Evolutionary conservation across 2,329 filamentous ascomycete species (phyloP).

Genomic region (Fusarium humuli): DNA sequence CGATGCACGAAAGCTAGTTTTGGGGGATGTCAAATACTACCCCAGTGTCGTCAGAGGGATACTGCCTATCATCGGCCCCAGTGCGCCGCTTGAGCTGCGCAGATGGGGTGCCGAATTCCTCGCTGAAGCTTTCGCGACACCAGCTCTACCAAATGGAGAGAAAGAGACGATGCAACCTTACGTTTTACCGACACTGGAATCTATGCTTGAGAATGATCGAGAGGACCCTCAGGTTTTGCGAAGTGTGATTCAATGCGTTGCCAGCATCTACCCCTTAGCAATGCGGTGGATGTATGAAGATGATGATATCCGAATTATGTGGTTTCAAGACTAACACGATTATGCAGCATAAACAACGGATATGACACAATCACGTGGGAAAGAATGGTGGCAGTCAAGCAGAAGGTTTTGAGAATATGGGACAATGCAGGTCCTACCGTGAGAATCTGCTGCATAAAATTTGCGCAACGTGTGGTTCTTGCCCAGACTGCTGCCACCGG

Average conservation of each 20-base stretch:
- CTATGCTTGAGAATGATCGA: conserved; percentile 75
- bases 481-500: conserved; percentile 89
- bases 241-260: conserved; percentile 86
- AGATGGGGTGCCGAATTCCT: conserved; percentile 97
- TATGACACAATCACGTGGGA: conserved; percentile 87
- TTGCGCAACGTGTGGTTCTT: conserved; percentile 91
- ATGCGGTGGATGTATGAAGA: conserved; percentile 92
- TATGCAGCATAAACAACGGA: conserved; percentile 82
- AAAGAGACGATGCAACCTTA: conserved; percentile 84
- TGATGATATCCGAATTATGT: conserved; percentile 17
- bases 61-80: conserved; percentile 86
- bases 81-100: conserved; percentile 81
- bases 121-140: conserved; percentile 94
- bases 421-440: conserved; percentile 81
- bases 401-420: conserved; percentile 89
- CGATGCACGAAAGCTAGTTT: conserved; percentile 88
- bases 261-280: conserved; percentile 92
- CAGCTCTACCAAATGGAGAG: conserved; percentile 78
- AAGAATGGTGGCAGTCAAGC: conserved; percentile 88
- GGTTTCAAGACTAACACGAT: conserved; percentile 46
- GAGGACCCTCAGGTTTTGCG: conserved; percentile 86
- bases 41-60: conserved; percentile 91
- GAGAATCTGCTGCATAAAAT: conserved; percentile 96
- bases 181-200: conserved; percentile 81
- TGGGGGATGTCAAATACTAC: conserved; percentile 89